Conservation (phyloP, 345 rosid species). For the Ailanthus altissimus region DNA sequence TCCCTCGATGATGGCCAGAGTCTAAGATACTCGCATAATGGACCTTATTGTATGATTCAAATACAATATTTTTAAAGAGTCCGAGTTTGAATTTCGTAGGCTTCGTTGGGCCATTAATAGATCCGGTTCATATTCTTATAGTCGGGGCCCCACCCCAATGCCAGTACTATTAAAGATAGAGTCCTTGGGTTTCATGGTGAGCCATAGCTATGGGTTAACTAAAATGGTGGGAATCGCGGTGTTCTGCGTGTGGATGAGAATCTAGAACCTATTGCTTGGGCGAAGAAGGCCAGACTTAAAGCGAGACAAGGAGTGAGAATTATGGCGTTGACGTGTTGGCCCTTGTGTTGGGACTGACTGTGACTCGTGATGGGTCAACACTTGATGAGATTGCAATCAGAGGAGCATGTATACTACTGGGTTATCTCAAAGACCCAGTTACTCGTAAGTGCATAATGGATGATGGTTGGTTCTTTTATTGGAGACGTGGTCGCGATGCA, state of each 20-base stretch:
- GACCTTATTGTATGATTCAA: too few species aligned
- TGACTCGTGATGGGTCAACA: not conserved
- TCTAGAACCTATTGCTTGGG: not conserved
- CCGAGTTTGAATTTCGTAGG: too few species aligned
- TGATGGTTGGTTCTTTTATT: not conserved
- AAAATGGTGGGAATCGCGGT: not conserved
- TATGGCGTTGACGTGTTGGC: not conserved
- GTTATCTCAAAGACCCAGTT: not conserved
- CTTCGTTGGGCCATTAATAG: not conserved
- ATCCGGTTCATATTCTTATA: not conserved
- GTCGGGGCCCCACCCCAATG: not conserved
- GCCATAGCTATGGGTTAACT: not conserved
- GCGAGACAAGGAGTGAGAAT: slow-evolving; percentile 5
- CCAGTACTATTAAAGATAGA: not conserved
- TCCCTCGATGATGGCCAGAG: too few species aligned
- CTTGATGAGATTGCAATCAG: not conserved
- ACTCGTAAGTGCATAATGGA: not conserved
- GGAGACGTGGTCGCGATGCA: not conserved
- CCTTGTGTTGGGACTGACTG: not conserved
- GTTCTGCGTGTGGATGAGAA: not conserved
- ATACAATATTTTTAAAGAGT: too few species aligned
- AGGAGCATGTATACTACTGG: not conserved
- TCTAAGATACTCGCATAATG: too few species aligned
- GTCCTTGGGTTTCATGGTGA: not conserved
- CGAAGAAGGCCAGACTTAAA: not conserved